These are phyloP conservation scores for Penicillium lagena DNA, from an alignment of 495 filamentous ascomycete species.

Conservation along the genomic window DNA sequence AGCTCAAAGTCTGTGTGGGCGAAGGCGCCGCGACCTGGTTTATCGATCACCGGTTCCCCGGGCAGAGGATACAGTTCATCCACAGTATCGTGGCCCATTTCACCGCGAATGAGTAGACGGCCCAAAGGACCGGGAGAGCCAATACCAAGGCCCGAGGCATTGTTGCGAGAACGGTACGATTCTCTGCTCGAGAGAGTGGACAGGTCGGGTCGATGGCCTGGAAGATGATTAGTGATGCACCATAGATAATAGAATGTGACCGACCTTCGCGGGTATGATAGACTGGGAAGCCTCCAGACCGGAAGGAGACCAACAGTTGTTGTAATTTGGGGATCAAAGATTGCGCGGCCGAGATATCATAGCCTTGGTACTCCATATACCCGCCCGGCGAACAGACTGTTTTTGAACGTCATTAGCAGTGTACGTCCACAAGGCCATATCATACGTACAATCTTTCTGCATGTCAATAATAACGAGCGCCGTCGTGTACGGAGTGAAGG, in stretches of 20 bases:
- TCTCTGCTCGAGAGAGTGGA: constrained; percentile 54
- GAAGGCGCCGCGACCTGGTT: constrained; percentile 63
- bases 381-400: constrained; percentile 53
- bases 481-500: constrained; percentile 50
- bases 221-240: background rate
- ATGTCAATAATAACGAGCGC: constrained; percentile 67
- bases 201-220: constrained; percentile 57
- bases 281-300: constrained; percentile 51
- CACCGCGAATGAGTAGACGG: constrained; percentile 57
- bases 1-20: constrained; percentile 58
- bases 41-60: constrained; percentile 59
- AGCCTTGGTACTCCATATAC: constrained; percentile 55
- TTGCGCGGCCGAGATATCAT: constrained; percentile 46
- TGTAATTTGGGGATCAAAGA: constrained; percentile 49
- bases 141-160: constrained; percentile 48
- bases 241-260: background rate
- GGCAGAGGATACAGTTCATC: constrained; percentile 50
- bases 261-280: constrained; percentile 61
- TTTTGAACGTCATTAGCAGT: background rate
- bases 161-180: constrained; percentile 46
- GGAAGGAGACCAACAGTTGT: constrained; percentile 50
- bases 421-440: background rate
- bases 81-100: constrained; percentile 56
- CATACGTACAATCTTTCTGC: constrained; percentile 59
- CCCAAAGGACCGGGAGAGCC: constrained; percentile 58